A percentile compares a stretch with the other conserved stretches of the same genome.
These are phyloP conservation scores for Botrytis hyacinthi DNA, from an alignment of 2,329 filamentous ascomycete genomes.

Conservation along the genomic window DNA sequence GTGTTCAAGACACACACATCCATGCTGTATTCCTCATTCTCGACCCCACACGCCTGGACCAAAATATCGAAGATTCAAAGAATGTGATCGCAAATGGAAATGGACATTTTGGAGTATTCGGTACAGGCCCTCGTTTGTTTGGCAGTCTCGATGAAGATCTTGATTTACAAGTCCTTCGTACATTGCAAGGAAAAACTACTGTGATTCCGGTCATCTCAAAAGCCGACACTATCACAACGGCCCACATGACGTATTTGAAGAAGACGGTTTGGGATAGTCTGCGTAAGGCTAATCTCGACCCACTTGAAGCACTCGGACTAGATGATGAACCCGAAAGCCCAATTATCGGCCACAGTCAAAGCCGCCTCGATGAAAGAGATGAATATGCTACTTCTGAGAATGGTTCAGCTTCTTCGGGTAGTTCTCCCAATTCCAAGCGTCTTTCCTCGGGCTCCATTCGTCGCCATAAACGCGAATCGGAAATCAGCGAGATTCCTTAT, in stretches of 20 bases:
- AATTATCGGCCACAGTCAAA: slow-evolving; percentile 44
- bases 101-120: slow-evolving; percentile 51
- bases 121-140: slow-evolving; percentile 45
- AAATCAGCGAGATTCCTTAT: slow-evolving; percentile 59
- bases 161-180: slow-evolving; percentile 84
- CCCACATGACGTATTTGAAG: slow-evolving; percentile 91
- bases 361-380: slow-evolving; percentile 54
- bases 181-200: slow-evolving; percentile 87
- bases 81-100: slow-evolving; percentile 46
- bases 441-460: slow-evolving; percentile 38
- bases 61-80: slow-evolving; percentile 70
- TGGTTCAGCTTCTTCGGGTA: slow-evolving; percentile 26
- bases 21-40: slow-evolving; percentile 92
- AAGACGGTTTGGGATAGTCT: slow-evolving; percentile 86
- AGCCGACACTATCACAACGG: slow-evolving; percentile 92
- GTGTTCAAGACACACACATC: slow-evolving; percentile 93
- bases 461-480: slow-evolving; percentile 43
- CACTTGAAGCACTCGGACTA: slow-evolving; percentile 79
- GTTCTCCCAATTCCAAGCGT: slow-evolving; percentile 35
- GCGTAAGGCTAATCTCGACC: slow-evolving; percentile 82
- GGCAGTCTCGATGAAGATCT: slow-evolving; percentile 83
- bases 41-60: slow-evolving; percentile 81
- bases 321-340: slow-evolving; percentile 67
- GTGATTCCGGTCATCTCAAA: slow-evolving; percentile 96
- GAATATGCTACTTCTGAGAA: slow-evolving; percentile 44